Evolutionary conservation across 2,329 filamentous ascomycete genomes (phyloP), one percentile per base, ranked within the genome.

Genomic region (Pseudocercospora vitis): DNA sequence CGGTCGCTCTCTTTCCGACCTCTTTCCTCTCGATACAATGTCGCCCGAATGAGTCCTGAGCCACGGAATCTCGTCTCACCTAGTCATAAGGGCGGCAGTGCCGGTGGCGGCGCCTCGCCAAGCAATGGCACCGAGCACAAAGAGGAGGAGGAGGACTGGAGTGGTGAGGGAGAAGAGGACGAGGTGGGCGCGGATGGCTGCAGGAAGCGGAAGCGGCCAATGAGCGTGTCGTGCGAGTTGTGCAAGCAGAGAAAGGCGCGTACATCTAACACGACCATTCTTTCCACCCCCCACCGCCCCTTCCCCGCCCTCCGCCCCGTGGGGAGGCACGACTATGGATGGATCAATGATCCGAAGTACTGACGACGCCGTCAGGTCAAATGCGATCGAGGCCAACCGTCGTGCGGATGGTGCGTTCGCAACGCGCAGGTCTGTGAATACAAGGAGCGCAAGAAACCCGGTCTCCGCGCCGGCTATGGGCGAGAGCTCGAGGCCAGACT

Each of bases 161-260:
- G 71, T 56, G 71, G 62, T 37, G 72, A 69, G n/a, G 69, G 66
- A 7, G 68, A 69, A 64, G 68, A 68, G 21, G 70, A 66, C 12
- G 71, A 66, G 14, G 67, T 63, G n/a, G 66, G 64, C n/a, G 59
- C 63, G 46, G 68, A 69, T 53, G 64, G 61, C 51, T 66, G 62
- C 29, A 69, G 72, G 46, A 80, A 80, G 67, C 42, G 42, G 21
- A 45, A 45, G 67, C 70, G 79, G 24, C 65, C 64, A 45, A 61
- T 63, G 58, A 60, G 63, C 46, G 79, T 81, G 28, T 79, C 76
- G 64, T 82, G 88, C 67, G 88, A 91, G 73, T 78, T 88, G 48
- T 90, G 88, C 76, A 91, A 91, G 72, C 84, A 88, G 70, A 78
- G 88, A 74, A 92, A 91, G 78, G 87, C 89, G n/a, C n/a, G n/a